Base-by-base conservation (phyloP, 129 eudicot species). In the Chrysanthemum lavandulifolium region DNA sequence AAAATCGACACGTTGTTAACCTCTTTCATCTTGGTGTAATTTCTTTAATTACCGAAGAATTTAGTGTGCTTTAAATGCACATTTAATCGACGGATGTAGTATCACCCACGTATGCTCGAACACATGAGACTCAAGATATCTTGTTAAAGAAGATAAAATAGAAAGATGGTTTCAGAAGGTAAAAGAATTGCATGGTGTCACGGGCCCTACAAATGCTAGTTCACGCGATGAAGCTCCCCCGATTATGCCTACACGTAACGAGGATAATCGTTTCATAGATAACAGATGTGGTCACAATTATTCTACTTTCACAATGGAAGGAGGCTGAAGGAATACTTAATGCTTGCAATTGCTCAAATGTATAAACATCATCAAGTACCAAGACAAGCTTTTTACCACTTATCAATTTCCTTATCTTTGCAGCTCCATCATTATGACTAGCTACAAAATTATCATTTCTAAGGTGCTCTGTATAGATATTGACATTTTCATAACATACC, bases 161-260 rank as follows among this genome's bases (percentile, higher is more conserved):
- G 88, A 83, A 72, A 86, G 80, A 72, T 92, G 96, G 98, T 89
- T 89, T 52, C 51, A 83, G 78, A 89, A 72, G 76, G 79, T 87
- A 68, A 77, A 85, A 2, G 95, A 89, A 60, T 79, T 89, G 75
- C 91, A 87, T 43, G 72, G 82, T 67, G 86, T 67, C 23, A 65
- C 86, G 14, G 85, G 77, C 71, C 67, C 74, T 11, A 56, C 73
- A 8, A 76, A 74, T 65, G 70, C 82, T 43, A 47, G 77, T 54
- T 80, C 90, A 29, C 88, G 84, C 18, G 86, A 84, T 5, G 96
- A 91, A 67, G 85, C 82, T 68, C 85, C 88, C 23, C 92, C 79
- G 33, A 80, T 84, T 11, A 86, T 81, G 88, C 92, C 90, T 31
- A 81, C 71, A 76, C 87, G 85, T 64, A 86, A 80, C 72, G 88